Evolutionary conservation across 179 eudicot genomes (phyloP), one percentile per base, ranked within the genome.

Genomic region (Corrigiola litoralis): DNA sequence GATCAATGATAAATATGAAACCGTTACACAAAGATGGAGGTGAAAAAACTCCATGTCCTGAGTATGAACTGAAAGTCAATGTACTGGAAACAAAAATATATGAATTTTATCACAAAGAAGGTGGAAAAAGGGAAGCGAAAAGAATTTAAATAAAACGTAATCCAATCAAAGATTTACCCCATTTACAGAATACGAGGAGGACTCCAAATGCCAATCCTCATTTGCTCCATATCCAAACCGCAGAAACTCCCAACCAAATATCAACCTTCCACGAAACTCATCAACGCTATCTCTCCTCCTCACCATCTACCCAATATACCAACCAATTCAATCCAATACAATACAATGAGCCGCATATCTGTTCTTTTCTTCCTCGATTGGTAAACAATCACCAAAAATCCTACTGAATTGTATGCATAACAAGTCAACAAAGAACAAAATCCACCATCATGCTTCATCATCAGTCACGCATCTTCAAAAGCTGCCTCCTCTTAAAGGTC

Each of bases 401-500:
- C 55, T 58, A 73, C 44, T 24, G 55, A 32, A 41, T 18, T 55
- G 13, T 52, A 54, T 60, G 49, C 42, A 70, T 36, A 34, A 63
- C 69, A 61, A 44, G 37, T 52, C 40, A 63, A 61, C 44, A 70
- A 55, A 61, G 1, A 9, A 28, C 31, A 33, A 28, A 56, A 21
- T 24, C 9, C 50, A 8, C 21, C 42, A 67, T 62, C 40, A 33
- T 40, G 63, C 70, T 57, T 1, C 37, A 69, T 50, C 34, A 74
- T 64, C 53, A 67, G 46, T 63, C 63, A 24, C 60, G 76, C 61
- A 69, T 66, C 76, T 78, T 81, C 8, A 70, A 72, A 41, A 87
- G 72, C 38, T 87, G 88, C 49, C 78, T 70, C 76, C 82, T 81
- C 59, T 82, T 80, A 67, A 83, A 76, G 16, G 77, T 71, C 69